Conservation (phyloP, 164 flowering plant genomes). For the Umbellularia californica region DNA sequence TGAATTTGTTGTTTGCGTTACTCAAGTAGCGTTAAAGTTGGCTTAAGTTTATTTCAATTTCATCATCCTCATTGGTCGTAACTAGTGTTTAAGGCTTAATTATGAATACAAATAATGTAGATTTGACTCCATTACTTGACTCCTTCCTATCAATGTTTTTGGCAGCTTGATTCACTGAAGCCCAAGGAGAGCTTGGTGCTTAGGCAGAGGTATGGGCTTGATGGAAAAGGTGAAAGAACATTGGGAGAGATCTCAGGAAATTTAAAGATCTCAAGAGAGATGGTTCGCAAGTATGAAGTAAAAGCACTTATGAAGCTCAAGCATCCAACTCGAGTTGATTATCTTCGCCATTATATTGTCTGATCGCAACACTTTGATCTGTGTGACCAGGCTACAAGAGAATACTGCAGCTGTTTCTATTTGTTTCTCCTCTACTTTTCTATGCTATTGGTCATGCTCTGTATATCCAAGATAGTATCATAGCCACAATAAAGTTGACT, state of each 20-base stretch:
- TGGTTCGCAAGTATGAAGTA: constrained; percentile 93
- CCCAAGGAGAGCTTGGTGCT: constrained; percentile 98
- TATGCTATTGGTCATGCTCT: not conserved
- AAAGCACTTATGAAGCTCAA: constrained; percentile 98
- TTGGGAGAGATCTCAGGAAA: constrained; percentile 94
- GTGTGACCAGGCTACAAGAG: not conserved
- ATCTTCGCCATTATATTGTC: constrained; percentile 61
- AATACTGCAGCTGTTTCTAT: not conserved
- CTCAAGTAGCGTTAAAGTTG: too few species aligned
- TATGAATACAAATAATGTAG: not conserved
- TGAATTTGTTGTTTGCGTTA: too few species aligned
- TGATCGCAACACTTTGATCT: constrained; percentile 16
- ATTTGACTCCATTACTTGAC: not conserved
- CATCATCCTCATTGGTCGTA: too few species aligned
- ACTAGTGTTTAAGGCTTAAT: too few species aligned
- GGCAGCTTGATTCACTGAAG: constrained; percentile 89
- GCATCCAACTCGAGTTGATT: constrained; percentile 87
- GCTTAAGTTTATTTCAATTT: too few species aligned
- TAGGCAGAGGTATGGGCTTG: constrained; percentile 95
- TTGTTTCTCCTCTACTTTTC: not conserved
- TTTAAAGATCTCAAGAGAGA: constrained; percentile 90
- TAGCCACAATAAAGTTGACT: not conserved
- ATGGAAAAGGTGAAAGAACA: constrained; percentile 88
- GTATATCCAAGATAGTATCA: not conserved
- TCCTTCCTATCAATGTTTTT: not conserved